Evolutionary conservation across 2,329 filamentous ascomycete genomes (phyloP).

Genomic region (Waltergamsia citrina): DNA sequence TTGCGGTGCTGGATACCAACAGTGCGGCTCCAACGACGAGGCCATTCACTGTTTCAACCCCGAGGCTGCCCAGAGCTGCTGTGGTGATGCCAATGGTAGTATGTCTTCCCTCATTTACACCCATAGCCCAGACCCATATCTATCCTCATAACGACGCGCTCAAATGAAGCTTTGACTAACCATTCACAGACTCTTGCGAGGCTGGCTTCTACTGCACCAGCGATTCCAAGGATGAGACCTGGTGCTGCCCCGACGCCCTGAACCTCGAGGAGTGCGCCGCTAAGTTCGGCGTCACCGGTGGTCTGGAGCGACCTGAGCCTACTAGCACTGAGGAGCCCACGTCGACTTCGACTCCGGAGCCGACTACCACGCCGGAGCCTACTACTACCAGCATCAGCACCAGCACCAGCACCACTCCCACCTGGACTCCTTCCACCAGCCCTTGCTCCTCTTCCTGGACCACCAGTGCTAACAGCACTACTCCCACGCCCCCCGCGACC

Average conservation of each 20-base stretch:
- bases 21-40: constrained; percentile 38
- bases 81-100: constrained; percentile 47
- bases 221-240: constrained; percentile 37
- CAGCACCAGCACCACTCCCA: constrained; percentile 10
- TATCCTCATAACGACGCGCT: neutral
- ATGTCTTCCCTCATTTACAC: constrained; percentile 17
- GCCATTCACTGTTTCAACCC: constrained; percentile 51
- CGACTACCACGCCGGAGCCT: constrained; percentile 14
- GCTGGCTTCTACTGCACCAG: constrained; percentile 54
- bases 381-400: constrained; percentile 13
- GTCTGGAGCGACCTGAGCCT: constrained; percentile 28
- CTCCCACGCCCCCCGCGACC: constrained; percentile 7
- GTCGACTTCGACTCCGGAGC: constrained; percentile 17
- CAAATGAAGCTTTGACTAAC: neutral
- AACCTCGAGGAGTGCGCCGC: constrained; percentile 44
- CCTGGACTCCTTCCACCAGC: constrained; percentile 16
- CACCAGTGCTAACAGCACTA: constrained; percentile 17
- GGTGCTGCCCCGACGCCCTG: constrained; percentile 51
- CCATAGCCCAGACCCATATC: neutral
- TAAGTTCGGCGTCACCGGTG: constrained; percentile 37
- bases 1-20: constrained; percentile 38
- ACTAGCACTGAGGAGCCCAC: constrained; percentile 18
- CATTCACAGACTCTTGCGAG: constrained; percentile 45
- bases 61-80: constrained; percentile 42
- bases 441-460: constrained; percentile 15